Percentiles rank a stretch among this genome's conserved stretches.
Conservation (phyloP, 768 basidiomycete genomes). For the Russula lepida region DNA sequence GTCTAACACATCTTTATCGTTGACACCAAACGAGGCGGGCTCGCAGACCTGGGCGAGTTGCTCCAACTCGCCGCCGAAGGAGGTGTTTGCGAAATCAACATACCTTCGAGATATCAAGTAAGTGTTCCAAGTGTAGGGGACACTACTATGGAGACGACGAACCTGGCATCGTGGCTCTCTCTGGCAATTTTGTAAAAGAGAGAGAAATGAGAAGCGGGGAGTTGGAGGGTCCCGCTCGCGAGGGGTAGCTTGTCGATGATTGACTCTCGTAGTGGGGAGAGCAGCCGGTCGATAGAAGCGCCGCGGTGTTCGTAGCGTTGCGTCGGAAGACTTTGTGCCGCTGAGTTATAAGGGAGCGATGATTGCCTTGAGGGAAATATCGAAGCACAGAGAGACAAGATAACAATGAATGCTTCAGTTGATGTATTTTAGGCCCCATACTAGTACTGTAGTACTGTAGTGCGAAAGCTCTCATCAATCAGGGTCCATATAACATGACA, state of each 20-base stretch:
- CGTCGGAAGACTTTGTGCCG: too few relatives aligned
- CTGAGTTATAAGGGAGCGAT: too few relatives aligned
- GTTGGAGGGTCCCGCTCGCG: neutral
- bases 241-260: neutral
- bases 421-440: too few relatives aligned
- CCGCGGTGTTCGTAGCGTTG: neutral
- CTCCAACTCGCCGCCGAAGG: conserved; percentile 17
- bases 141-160: too few relatives aligned
- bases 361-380: too few relatives aligned
- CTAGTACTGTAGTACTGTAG: too few relatives aligned
- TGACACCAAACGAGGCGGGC: conserved; percentile 35
- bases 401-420: too few relatives aligned
- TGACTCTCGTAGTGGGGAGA: neutral
- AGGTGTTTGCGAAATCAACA: conserved; percentile 8
- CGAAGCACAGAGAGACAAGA: too few relatives aligned
- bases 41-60: conserved; percentile 31
- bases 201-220: neutral
- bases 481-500: too few relatives aligned
- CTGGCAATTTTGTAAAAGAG: neutral
- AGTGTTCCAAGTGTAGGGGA: neutral
- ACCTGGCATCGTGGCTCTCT: neutral
- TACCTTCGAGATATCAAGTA: neutral
- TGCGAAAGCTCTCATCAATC: too few relatives aligned
- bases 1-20: conserved; percentile 34
- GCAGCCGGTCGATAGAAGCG: too few relatives aligned